Evolutionary conservation across 306 rosid genomes (phyloP).

Genomic region (Sesbania bispinosa): DNA sequence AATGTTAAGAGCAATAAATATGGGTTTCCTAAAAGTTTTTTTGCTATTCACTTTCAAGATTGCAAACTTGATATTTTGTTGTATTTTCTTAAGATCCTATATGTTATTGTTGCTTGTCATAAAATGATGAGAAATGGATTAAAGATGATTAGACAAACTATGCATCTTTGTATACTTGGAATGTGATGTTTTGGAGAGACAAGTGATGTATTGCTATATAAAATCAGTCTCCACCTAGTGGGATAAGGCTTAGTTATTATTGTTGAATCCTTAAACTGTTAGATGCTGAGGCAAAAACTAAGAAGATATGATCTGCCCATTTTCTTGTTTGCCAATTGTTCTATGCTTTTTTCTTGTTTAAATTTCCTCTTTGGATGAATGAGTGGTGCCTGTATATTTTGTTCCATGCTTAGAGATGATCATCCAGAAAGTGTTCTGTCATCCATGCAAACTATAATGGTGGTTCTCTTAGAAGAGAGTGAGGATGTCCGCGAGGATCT

Average conservation of each 20-base stretch:
- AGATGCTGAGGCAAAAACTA: not conserved
- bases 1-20: not conserved
- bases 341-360: not conserved
- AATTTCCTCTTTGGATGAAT: not conserved
- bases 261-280: slow-evolving; percentile 17
- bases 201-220: slow-evolving; percentile 10
- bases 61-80: not conserved
- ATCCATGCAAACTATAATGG: slow-evolving; percentile 94
- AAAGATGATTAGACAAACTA: slow-evolving; percentile 6
- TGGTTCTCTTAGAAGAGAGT: slow-evolving; percentile 91
- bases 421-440: slow-evolving; percentile 90
- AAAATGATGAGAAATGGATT: not conserved
- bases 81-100: not conserved
- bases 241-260: not conserved
- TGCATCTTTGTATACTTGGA: slow-evolving; percentile 15
- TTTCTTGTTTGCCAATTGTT: slow-evolving; percentile 13
- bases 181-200: slow-evolving; percentile 12
- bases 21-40: slow-evolving; percentile 6
- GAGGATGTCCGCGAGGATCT: slow-evolving; percentile 83
- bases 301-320: not conserved
- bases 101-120: not conserved
- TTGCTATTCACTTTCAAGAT: slow-evolving; percentile 1
- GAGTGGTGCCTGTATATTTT: slow-evolving; percentile 19
- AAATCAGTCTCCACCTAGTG: not conserved
- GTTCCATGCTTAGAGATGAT: slow-evolving; percentile 70